Evolutionary conservation across 2,329 filamentous ascomycete genomes (phyloP).

Genomic region (Cladosporium sphaerospermum): DNA sequence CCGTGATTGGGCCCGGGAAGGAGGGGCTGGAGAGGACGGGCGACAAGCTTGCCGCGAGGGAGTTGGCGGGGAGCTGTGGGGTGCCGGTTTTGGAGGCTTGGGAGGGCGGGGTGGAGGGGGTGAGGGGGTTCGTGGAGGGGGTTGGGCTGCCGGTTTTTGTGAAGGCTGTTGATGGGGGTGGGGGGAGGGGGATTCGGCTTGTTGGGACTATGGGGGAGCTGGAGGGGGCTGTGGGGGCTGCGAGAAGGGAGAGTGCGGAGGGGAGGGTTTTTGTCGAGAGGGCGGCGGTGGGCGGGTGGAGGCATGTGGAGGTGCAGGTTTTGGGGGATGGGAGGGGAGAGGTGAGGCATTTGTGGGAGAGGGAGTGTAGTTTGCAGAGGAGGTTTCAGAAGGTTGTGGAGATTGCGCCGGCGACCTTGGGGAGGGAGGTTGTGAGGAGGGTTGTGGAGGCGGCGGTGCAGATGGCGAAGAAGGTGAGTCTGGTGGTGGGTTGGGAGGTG

Average conservation of each 20-base stretch:
- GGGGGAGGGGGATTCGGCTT: constrained; percentile 54
- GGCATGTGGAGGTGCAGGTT: constrained; percentile 57
- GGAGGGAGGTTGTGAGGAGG: constrained; percentile 39
- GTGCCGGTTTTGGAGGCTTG: constrained; percentile 50
- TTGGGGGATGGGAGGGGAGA: constrained; percentile 49
- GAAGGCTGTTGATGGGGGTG: constrained; percentile 60
- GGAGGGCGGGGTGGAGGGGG: constrained; percentile 37
- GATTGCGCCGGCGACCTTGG: constrained; percentile 48
- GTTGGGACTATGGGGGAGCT: constrained; percentile 42
- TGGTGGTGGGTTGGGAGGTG: not conserved
- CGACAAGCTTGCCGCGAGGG: constrained; percentile 50
- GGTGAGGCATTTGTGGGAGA: constrained; percentile 53
- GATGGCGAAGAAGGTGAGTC: constrained; percentile 43
- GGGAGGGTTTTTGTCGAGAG: constrained; percentile 54
- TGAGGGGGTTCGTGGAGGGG: constrained; percentile 52
- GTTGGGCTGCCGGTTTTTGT: constrained; percentile 53
- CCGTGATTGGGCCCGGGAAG: constrained; percentile 50
- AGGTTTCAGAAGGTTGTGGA: constrained; percentile 59
- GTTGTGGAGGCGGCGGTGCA: constrained; percentile 50
- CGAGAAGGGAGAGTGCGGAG: constrained; percentile 54
- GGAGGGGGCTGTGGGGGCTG: constrained; percentile 42
- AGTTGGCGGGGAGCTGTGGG: constrained; percentile 45
- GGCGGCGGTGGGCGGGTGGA: constrained; percentile 56
- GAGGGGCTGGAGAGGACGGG: constrained; percentile 53
- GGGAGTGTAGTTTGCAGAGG: constrained; percentile 56